Conservation (phyloP, 257 asterid species). For the Gardenia jasminoides region DNA sequence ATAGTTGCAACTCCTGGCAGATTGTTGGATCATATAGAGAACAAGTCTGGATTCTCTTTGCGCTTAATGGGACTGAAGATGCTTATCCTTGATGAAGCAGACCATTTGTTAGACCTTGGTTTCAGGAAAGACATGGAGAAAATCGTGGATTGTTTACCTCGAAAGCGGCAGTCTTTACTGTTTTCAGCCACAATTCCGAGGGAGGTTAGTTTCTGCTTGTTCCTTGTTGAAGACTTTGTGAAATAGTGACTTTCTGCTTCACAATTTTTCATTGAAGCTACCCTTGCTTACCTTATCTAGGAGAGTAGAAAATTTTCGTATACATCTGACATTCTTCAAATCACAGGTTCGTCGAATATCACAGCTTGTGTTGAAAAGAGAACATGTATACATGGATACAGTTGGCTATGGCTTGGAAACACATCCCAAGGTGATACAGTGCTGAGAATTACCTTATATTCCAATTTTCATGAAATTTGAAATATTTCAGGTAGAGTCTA, state of each 20-base stretch:
- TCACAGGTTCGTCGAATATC: constrained; percentile 88
- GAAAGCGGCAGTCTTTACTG: constrained; percentile 76
- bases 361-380: constrained; percentile 82
- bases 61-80: constrained; percentile 86
- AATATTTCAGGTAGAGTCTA: neutral
- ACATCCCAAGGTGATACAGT: constrained; percentile 50
- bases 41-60: constrained; percentile 83
- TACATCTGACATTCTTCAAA: constrained; percentile 15
- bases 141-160: constrained; percentile 90
- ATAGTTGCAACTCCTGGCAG: constrained; percentile 97
- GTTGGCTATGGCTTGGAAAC: constrained; percentile 79
- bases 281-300: neutral
- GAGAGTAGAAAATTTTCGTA: constrained; percentile 2
- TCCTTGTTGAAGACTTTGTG: neutral
- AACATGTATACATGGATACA: constrained; percentile 73
- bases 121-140: constrained; percentile 89
- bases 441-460: neutral
- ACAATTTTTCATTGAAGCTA: neutral
- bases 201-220: constrained; percentile 51
- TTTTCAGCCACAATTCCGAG: constrained; percentile 85
- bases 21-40: constrained; percentile 90
- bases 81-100: constrained; percentile 96
- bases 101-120: constrained; percentile 80
- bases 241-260: neutral
- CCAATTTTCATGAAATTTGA: neutral